phyloP scores from a whole-genome alignment of 2,329 filamentous ascomycete genomes.

The Coniochaeta sp. region DNA sequence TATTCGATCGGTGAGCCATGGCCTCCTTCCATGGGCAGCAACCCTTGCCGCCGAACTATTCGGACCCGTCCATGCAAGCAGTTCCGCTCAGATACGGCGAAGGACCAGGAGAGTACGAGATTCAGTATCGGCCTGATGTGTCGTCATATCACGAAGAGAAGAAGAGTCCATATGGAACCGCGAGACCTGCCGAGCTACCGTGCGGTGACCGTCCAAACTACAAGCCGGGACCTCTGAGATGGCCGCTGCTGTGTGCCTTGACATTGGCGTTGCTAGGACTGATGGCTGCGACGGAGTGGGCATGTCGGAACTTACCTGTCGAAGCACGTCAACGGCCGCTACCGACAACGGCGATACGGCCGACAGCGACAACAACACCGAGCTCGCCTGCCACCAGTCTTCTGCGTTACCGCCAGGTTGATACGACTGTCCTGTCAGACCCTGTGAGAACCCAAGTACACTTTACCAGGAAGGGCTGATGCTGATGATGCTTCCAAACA shows the following conservation, averaged over 20 bases:
- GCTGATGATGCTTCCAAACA: not conserved
- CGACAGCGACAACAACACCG: not conserved
- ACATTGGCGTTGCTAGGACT: slow-evolving; percentile 4
- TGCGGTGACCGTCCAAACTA: slow-evolving; percentile 16
- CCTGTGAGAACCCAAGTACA: not conserved
- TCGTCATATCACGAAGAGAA: not conserved
- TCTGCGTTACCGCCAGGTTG: not conserved
- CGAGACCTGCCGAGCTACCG: slow-evolving; percentile 19
- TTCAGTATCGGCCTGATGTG: not conserved
- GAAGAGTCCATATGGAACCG: slow-evolving; percentile 16
- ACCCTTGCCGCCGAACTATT: not conserved
- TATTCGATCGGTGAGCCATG: not conserved
- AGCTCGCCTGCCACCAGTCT: not conserved
- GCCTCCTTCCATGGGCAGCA: not conserved
- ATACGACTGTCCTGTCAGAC: not conserved
- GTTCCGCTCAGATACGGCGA: not conserved
- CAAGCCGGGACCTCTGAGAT: slow-evolving; percentile 9
- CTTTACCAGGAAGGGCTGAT: not conserved
- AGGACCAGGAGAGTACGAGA: not conserved
- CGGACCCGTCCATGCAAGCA: not conserved
- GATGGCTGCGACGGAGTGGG: slow-evolving; percentile 6
- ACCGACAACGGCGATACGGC: not conserved
- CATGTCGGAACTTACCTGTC: slow-evolving; percentile 8
- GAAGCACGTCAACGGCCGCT: slow-evolving; percentile 5
- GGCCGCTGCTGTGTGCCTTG: slow-evolving; percentile 8